These are phyloP conservation scores for Bipolaris oryzae DNA, from an alignment of 2,329 filamentous ascomycete species.

Conservation along the genomic window DNA sequence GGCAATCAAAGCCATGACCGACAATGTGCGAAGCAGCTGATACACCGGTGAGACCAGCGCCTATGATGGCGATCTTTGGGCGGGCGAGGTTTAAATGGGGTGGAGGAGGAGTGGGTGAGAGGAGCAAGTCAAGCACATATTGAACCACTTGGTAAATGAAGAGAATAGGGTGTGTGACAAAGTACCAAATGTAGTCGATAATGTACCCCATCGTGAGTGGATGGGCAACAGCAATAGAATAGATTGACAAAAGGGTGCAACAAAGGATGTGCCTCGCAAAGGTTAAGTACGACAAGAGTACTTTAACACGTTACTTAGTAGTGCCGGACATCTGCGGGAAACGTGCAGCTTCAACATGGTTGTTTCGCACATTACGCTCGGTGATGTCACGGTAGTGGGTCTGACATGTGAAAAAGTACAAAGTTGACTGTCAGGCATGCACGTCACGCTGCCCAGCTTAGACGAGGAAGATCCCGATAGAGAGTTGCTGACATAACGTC, in stretches of 20 bases:
- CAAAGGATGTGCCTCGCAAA: background rate
- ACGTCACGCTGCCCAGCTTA: background rate
- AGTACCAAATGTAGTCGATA: slow-evolving; percentile 24
- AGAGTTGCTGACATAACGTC: too few species aligned
- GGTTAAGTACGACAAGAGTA: background rate
- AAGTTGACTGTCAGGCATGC: background rate
- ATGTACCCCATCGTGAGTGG: slow-evolving; percentile 27
- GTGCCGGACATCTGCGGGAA: slow-evolving; percentile 5
- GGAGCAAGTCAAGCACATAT: slow-evolving; percentile 65
- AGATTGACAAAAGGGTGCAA: background rate
- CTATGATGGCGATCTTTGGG: slow-evolving; percentile 61
- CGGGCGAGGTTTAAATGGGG: slow-evolving; percentile 62
- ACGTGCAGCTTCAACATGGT: slow-evolving; percentile 17
- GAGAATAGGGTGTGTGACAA: slow-evolving; percentile 55
- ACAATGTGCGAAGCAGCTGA: slow-evolving; percentile 82
- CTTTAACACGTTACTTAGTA: background rate
- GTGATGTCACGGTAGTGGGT: slow-evolving; percentile 32
- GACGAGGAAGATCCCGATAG: background rate
- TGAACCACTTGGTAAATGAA: slow-evolving; percentile 71
- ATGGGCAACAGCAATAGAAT: background rate
- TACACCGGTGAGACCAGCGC: slow-evolving; percentile 69
- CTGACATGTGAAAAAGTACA: slow-evolving; percentile 31
- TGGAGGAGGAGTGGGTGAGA: slow-evolving; percentile 72
- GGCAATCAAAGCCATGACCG: slow-evolving; percentile 83
- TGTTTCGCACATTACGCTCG: slow-evolving; percentile 17